Evolutionary conservation across 352 stramenopile species (phyloP).

Genomic region (Phytopythium cucurbitacearum): DNA sequence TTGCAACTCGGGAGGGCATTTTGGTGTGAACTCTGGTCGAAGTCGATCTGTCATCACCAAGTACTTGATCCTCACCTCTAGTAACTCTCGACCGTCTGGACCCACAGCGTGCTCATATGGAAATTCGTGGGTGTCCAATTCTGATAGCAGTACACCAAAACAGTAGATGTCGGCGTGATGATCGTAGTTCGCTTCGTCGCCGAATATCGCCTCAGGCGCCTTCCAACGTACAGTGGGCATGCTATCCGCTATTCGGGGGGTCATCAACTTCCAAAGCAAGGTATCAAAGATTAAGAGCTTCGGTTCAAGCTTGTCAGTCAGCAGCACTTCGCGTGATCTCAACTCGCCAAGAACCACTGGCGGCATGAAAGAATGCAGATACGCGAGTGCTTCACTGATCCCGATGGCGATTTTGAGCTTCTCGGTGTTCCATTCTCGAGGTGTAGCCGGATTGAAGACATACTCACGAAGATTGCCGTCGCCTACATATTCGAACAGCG

Average conservation of each 20-base stretch:
- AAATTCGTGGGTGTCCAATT: slow-evolving; percentile 34
- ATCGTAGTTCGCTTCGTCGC: slow-evolving; percentile 34
- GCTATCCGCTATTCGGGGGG: slow-evolving; percentile 10
- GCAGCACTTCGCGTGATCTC: slow-evolving; percentile 70
- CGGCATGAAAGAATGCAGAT: slow-evolving; percentile 25
- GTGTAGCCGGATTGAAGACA: neutral
- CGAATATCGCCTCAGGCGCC: slow-evolving; percentile 53
- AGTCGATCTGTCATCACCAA: neutral
- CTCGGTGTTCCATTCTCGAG: neutral
- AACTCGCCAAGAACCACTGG: slow-evolving; percentile 71
- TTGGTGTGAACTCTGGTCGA: neutral
- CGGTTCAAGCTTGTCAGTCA: slow-evolving; percentile 30
- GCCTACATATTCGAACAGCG: neutral
- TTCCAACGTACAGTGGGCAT: slow-evolving; percentile 55
- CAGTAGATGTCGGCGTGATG: slow-evolving; percentile 72
- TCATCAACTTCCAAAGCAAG: slow-evolving; percentile 13
- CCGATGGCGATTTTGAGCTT: slow-evolving; percentile 38
- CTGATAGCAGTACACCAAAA: slow-evolving; percentile 49
- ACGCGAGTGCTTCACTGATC: slow-evolving; percentile 25
- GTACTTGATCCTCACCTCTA: too few relatives aligned
- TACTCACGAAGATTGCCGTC: neutral
- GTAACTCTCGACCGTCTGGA: too few relatives aligned
- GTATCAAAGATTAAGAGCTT: slow-evolving; percentile 38
- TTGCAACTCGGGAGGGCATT: neutral
- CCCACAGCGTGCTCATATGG: slow-evolving; percentile 19